Base-by-base conservation (phyloP, 2,329 filamentous ascomycete genomes). In the Sporothrix globosa region DNA sequence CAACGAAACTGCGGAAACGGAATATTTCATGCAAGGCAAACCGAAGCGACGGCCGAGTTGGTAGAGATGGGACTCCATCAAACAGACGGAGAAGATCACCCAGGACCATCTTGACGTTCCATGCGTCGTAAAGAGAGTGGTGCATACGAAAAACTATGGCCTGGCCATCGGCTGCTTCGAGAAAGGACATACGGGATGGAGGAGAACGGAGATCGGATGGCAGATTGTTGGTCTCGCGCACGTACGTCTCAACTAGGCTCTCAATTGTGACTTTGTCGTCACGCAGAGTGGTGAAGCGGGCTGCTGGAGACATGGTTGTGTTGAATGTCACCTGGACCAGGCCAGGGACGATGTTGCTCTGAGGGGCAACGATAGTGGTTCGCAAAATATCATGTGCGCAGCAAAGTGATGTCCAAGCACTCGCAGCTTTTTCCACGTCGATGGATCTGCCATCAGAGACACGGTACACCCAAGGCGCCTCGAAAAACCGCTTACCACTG, bases 51-150 rank as follows among this genome's bases (percentile, higher is more conserved):
- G 46, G 63, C 27, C 19, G 27, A 0, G 19, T 11, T 9, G 10
- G 13, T 6, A 34, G 17, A 17, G 27, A 1, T 9, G 39, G 14
- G 21, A 21, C 24, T 4, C 60, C 21, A 6, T 44, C 56, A 30
- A 72, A 67, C 17, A 74, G 65, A 10, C 46, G 17, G 44, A 34
- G 53, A 10, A 76, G 69, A 30, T 76, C 75, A 6, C 58, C 66
- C 56, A 73, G 39, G 24, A 76, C 72, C 74, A 75, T 74, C 68
- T 75, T 75, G 73, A 76, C 75, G 68, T 73, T 76, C 75, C 75
- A 76, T 17, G 74, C 75, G 27, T 76, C 75, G 60, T 76, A 76
- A 1, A 76, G 70, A 0, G 74, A 74, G 41, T 76, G 75, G 61
- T 76, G 75, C 2, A 76, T 27, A 13, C 74, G 73, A 4, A 76